phyloP scores from a whole-genome alignment of 1,139 yeast genomes.

The Taphrina betulina region DNA sequence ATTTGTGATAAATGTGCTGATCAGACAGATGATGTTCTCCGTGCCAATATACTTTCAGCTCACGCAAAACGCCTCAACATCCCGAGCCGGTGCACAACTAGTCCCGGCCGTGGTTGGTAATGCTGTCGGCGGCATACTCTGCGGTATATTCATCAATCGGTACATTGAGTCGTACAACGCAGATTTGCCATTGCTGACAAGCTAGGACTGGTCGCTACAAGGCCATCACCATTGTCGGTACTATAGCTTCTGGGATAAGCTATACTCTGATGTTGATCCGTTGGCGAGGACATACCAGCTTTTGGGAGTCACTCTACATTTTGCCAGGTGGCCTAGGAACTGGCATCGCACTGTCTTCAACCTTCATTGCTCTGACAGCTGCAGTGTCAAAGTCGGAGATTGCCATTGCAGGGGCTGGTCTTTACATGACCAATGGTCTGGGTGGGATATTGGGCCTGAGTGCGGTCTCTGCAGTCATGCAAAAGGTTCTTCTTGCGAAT shows the following conservation, averaged over 20 bases:
- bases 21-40: conserved; percentile 7
- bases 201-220: conserved; percentile 24
- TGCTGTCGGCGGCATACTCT: conserved; percentile 8
- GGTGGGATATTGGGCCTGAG: conserved; percentile 10
- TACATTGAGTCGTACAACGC: neutral
- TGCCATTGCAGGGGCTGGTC: conserved; percentile 15
- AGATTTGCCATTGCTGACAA: neutral
- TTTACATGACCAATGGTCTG: neutral
- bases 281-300: conserved; percentile 17
- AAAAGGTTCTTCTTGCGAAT: neutral
- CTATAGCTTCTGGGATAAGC: neutral
- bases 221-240: conserved; percentile 1
- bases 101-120: conserved; percentile 26
- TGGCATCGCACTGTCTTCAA: conserved; percentile 11
- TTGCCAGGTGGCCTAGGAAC: conserved; percentile 27
- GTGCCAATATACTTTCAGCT: conserved; percentile 28
- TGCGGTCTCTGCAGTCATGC: neutral
- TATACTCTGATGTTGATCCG: conserved; percentile 4
- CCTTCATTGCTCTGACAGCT: conserved; percentile 20
- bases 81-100: conserved; percentile 14
- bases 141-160: conserved; percentile 14
- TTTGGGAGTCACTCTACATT: conserved; percentile 18
- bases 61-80: conserved; percentile 8
- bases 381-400: conserved; percentile 5
- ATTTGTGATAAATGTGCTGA: too few species aligned